Conservation (phyloP, 805 yeast genomes). For the Lipomyces orientalis region DNA sequence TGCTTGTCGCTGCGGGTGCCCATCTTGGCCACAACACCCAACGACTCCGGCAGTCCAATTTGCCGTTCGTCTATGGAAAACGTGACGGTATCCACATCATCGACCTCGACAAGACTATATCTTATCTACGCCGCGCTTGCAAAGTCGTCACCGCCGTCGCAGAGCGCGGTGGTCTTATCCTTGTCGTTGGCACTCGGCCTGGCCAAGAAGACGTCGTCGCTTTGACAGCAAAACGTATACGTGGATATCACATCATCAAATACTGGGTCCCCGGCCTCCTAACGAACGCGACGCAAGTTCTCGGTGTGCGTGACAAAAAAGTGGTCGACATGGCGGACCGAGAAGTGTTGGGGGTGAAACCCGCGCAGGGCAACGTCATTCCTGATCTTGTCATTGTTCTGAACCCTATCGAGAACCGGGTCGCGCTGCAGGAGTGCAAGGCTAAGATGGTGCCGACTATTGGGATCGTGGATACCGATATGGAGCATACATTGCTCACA, state of each 20-base stretch:
- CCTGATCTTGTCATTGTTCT: constrained; percentile 88
- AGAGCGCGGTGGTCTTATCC: constrained; percentile 79
- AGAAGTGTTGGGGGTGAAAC: neutral
- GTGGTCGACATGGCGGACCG: constrained; percentile 78
- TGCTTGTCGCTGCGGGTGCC: constrained; percentile 87
- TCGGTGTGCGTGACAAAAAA: constrained; percentile 63
- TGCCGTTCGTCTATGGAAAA: constrained; percentile 84
- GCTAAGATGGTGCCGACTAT: constrained; percentile 86
- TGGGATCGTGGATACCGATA: constrained; percentile 92
- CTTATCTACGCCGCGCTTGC: constrained; percentile 79
- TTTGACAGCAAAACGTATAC: constrained; percentile 75
- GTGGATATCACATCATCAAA: constrained; percentile 79
- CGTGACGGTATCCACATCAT: constrained; percentile 91
- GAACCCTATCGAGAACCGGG: constrained; percentile 86
- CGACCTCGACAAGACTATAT: constrained; percentile 82
- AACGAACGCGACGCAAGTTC: constrained; percentile 77
- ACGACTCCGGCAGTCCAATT: constrained; percentile 69
- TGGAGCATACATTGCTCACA: constrained; percentile 86
- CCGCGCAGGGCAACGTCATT: constrained; percentile 52
- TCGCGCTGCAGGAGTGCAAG: constrained; percentile 80
- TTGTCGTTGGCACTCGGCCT: constrained; percentile 82
- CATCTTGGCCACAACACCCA: constrained; percentile 84
- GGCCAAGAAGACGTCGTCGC: constrained; percentile 78
- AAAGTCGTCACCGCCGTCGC: constrained; percentile 83
- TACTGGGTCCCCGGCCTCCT: constrained; percentile 96